These are phyloP conservation scores for Moesziomyces antarcticus DNA, from an alignment of 1,284 basidiomycete species.

Conservation along the genomic window DNA sequence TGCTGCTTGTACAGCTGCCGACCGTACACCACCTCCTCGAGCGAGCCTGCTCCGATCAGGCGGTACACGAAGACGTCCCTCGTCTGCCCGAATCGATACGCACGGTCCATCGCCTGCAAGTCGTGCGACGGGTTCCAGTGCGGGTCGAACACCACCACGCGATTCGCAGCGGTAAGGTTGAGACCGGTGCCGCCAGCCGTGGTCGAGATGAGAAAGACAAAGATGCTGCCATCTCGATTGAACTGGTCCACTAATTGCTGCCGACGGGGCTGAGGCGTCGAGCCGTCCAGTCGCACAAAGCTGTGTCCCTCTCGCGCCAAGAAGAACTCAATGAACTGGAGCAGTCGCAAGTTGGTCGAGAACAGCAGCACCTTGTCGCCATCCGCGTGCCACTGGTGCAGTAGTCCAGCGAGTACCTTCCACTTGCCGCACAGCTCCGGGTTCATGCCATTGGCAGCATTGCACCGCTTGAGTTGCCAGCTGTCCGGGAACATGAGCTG, in stretches of 20 bases:
- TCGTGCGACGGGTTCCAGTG: slow-evolving; percentile 83
- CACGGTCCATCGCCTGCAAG: slow-evolving; percentile 85
- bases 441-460: slow-evolving; percentile 59
- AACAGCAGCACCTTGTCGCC: slow-evolving; percentile 74
- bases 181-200: slow-evolving; percentile 82
- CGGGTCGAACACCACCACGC: slow-evolving; percentile 89
- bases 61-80: slow-evolving; percentile 55
- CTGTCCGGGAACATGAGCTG: slow-evolving; percentile 64
- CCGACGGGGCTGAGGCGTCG: slow-evolving; percentile 68
- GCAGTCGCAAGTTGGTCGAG: slow-evolving; percentile 83
- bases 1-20: slow-evolving; percentile 89
- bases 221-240: slow-evolving; percentile 78
- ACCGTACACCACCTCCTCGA: slow-evolving; percentile 74
- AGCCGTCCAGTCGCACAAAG: slow-evolving; percentile 80
- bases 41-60: slow-evolving; percentile 51
- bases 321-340: slow-evolving; percentile 81
- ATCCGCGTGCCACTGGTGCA: slow-evolving; percentile 71
- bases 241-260: slow-evolving; percentile 79
- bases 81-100: slow-evolving; percentile 71
- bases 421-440: slow-evolving; percentile 82
- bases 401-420: slow-evolving; percentile 78
- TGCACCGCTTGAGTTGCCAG: slow-evolving; percentile 47
- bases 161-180: slow-evolving; percentile 88
- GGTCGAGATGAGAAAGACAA: slow-evolving; percentile 84
- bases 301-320: slow-evolving; percentile 75